Evolutionary conservation across 2,329 filamentous ascomycete genomes (phyloP), one percentile per base, ranked within the genome.

Genomic region (Cladorrhinum sp.): DNA sequence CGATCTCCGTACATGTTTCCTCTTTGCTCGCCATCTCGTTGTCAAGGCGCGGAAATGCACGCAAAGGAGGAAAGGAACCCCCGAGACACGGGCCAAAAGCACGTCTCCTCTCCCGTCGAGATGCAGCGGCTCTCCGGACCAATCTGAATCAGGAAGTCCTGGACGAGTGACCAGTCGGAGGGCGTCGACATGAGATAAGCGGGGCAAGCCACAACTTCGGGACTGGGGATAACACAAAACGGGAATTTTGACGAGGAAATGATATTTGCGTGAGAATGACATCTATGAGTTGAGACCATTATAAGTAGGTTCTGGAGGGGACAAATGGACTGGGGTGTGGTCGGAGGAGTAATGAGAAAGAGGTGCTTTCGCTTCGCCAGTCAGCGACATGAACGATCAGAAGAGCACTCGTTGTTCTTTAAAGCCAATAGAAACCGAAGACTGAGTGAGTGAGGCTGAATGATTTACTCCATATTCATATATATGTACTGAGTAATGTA

Each of bases 81-180:
- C 55, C 55, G 55, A 58, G 55, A 58, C 55, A 50, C 10, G 45
- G 25, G 13, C 27, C 6, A 36, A 12, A 23, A 9, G 49, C 49
- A 50, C 49, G 24, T 50, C 48, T 50, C 48, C 36, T 41, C 16
- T n/a, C n/a, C 36, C 18, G 41, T 18, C 41, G 4, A 36, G 32
- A 36, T 36, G 32, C 32, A 36, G 32, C 9, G 32, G 32, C 32
- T 36, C 32, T 36, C 32, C 32, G 32, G 32, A 36, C 32, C 32
- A 36, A 36, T 36, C 32, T 36, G 32, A 12, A 36, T 36, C 32
- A 13, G 32, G 32, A 36, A 13, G 8, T 36, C 32, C 12, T 49
- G 45, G 45, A 12, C 7, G 7, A 22, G 5, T 20, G 45, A 12
- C 45, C 45, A 49, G 45, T 49, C 45, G 45, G 45, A 49, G 13